These are phyloP conservation scores for Trichosporon coremiiforme DNA, from an alignment of 1,284 basidiomycete species.

Conservation along the genomic window DNA sequence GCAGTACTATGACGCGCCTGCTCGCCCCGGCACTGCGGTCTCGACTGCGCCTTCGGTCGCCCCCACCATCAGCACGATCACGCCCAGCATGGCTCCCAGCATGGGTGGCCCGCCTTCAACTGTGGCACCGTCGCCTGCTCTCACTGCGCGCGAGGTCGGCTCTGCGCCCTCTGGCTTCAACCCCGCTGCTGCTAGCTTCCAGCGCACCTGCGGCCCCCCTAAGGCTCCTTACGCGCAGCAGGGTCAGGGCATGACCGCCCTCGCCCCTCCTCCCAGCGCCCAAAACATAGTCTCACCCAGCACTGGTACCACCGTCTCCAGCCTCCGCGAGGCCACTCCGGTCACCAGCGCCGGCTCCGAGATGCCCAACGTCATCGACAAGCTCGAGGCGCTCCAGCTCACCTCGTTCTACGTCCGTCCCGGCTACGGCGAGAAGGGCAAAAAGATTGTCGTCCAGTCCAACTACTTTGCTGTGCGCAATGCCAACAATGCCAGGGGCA, in stretches of 20 bases:
- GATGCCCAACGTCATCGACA: slow-evolving; percentile 27
- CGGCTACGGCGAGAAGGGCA: slow-evolving; percentile 38
- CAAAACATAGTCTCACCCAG: background rate
- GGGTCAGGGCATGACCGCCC: background rate
- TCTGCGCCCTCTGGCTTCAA: background rate
- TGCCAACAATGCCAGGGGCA: slow-evolving; percentile 35
- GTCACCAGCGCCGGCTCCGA: background rate
- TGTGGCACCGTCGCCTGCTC: slow-evolving; percentile 3
- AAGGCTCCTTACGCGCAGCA: background rate
- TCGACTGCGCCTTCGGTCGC: slow-evolving; percentile 3
- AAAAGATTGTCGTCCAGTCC: slow-evolving; percentile 34
- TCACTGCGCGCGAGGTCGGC: background rate
- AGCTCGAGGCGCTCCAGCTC: slow-evolving; percentile 34
- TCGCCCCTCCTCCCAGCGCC: slow-evolving; percentile 1
- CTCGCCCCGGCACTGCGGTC: background rate
- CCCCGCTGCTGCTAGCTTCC: background rate
- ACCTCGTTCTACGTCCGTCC: slow-evolving; percentile 45
- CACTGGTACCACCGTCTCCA: background rate
- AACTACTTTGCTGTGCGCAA: slow-evolving; percentile 44
- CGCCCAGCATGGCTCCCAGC: slow-evolving; percentile 17
- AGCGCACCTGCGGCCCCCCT: background rate
- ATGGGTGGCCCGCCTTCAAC: background rate
- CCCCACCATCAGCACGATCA: slow-evolving; percentile 7
- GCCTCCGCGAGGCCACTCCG: background rate
- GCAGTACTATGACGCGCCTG: background rate